A percentile compares a stretch with the other conserved stretches of the same genome.
Evolutionary conservation across 192 early-diverging fungal species (phyloP).

Genomic region (Backusella psychrophila): DNA sequence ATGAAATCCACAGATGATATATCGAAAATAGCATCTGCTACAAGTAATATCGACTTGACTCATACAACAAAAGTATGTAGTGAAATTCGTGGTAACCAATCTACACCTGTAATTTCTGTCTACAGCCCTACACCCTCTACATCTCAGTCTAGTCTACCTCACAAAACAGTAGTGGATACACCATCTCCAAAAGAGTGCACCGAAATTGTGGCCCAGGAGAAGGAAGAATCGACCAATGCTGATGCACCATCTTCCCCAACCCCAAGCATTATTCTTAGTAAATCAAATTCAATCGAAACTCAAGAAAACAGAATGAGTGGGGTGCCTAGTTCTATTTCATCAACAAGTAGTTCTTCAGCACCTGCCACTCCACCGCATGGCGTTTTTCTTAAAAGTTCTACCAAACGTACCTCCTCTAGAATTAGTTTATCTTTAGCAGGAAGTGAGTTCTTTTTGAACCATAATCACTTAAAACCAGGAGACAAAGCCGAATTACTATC

Average conservation of each 20-base stretch:
- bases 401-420: not conserved
- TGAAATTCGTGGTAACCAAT: not conserved
- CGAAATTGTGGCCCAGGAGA: not conserved
- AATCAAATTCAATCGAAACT: not conserved
- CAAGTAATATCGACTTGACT: not conserved
- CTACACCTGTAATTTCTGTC: not conserved
- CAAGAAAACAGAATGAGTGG: not conserved
- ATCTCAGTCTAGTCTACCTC: not conserved
- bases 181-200: not conserved
- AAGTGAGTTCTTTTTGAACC: conserved; percentile 30
- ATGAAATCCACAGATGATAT: not conserved
- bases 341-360: not conserved
- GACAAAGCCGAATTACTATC: conserved; percentile 50
- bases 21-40: not conserved
- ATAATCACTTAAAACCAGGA: conserved; percentile 56
- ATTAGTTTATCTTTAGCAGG: not conserved
- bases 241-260: not conserved
- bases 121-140: not conserved
- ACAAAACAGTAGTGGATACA: not conserved
- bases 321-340: not conserved
- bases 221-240: not conserved
- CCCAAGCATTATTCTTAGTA: not conserved
- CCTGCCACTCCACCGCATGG: not conserved
- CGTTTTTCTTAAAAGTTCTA: not conserved
- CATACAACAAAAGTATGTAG: not conserved